phyloP scores from a whole-genome alignment of 768 basidiomycete species.

The Pleurotus ostreatus region DNA sequence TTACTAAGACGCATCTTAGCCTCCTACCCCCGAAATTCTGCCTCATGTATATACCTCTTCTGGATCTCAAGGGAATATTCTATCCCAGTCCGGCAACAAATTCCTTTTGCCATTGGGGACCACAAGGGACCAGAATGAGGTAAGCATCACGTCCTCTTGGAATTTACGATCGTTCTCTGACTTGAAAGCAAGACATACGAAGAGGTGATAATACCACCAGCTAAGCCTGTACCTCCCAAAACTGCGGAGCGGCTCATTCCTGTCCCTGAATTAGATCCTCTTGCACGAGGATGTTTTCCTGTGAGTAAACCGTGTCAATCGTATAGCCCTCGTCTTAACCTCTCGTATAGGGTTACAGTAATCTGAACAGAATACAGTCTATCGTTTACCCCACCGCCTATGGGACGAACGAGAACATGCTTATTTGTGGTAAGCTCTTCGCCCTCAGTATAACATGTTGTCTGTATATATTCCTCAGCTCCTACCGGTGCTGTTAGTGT shows the following conservation, averaged over 20 bases:
- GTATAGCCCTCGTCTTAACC: neutral
- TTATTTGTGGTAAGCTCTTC: conserved; percentile 72
- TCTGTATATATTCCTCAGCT: conserved; percentile 41
- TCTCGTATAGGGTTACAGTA: conserved; percentile 67
- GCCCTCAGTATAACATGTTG: neutral
- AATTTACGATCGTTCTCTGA: neutral
- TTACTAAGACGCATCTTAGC: conserved; percentile 26
- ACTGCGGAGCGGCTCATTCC: conserved; percentile 65
- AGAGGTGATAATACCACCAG: conserved; percentile 87
- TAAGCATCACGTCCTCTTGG: conserved; percentile 23
- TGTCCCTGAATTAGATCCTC: conserved; percentile 68
- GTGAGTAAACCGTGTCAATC: conserved; percentile 35
- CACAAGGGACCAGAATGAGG: conserved; percentile 60
- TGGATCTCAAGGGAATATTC: conserved; percentile 53
- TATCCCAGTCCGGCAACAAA: conserved; percentile 72
- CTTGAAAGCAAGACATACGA: conserved; percentile 63
- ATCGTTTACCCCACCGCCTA: conserved; percentile 94
- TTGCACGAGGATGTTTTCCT: conserved; percentile 81
- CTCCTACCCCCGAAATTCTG: conserved; percentile 53
- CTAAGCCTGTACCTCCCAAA: conserved; percentile 71
- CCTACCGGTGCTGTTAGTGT: conserved; percentile 91
- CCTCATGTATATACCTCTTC: conserved; percentile 89
- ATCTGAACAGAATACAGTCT: conserved; percentile 92
- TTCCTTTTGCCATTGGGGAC: conserved; percentile 86
- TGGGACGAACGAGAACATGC: conserved; percentile 92